Base-by-base conservation (phyloP, 78 protist species). In the Planoprotostelium fungivorum region DNA sequence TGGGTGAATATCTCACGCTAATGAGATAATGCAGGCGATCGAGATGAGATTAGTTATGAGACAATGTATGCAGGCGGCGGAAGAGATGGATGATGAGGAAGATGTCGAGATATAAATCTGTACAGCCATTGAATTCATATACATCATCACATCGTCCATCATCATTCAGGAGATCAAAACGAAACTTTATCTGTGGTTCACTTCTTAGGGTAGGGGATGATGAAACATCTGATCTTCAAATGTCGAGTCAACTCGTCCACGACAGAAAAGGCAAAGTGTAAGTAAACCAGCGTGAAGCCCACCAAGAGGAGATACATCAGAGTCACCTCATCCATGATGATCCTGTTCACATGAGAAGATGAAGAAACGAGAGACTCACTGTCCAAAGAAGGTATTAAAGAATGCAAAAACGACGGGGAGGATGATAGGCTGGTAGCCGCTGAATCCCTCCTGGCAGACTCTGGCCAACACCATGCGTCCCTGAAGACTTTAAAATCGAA, bases 381-480 rank as follows among this genome's bases (percentile, higher is more conserved):
- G 73, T 51, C 73, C 73, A 51, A 51, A 16, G 73, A 51, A 16
- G 16, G 73, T 34, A 83, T 38, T 38, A 38, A 88, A 37, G 36
- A 25, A 38, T 35, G 51, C 28, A n/a, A 63, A 73, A 34, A 89
- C 0, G 38, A 89, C 87, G 83, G 94, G 94, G n/a, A 89, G 28
- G 25, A 92, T 9, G n/a, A 92, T 73, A 1, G 35, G 29, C 88
- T 92, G 94, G 38, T 88, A 89, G 36, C 86, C 86, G 36, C 36
- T 37, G 38, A 89, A 34, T 31, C 28, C 25, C 84, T 86, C 91
- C 35, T 36, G n/a, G 37, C 94, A 92, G 35, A 92, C 90, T 92
- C 94, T 92, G 25, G 92, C 89, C 25, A 92, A 84, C 36, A 92
- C 90, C 1, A 92, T 84, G 31, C 91, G 36, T 63, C 92, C 91